Base-by-base conservation (phyloP, 2,329 filamentous ascomycete species). In the Allantophomopsis cytisporea region DNA sequence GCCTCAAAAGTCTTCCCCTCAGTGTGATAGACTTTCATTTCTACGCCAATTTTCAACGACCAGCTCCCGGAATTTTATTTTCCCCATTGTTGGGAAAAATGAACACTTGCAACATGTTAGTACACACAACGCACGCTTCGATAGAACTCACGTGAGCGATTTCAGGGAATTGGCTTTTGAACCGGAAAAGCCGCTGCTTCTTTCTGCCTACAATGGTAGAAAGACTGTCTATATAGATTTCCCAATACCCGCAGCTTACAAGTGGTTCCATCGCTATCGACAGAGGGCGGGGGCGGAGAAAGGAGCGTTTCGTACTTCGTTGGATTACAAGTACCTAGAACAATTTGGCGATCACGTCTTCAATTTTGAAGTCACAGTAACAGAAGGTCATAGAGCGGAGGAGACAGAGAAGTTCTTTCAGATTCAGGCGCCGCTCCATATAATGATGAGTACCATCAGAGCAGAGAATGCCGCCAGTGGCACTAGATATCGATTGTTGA, bases 91-190 rank as follows among this genome's bases (percentile, higher is more conserved):
- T 10, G 8, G 3, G 10, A 3, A 4, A 28, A 28, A 28, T 12
- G 10, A 28, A 28, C 23, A 28, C 23, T 28, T 28, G 23, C 23
- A 28, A 28, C 4, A 8, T 12, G 23, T 28, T 8, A 28, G 23
- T 4, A 28, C 23, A 28, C 23, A 28, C 23, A 12, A 3, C 5
- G 10, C 23, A 28, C 23, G 23, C 23, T 37, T 53, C 23, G 39
- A 43, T 8, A 13, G 37, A n/a, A 37, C 53, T 12, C 51, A 49
- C 39, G 43, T 73, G 35, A 52, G 62, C 2, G 44, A 50, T 12
- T 83, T 83, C 50, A 67, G 64, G 18, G 47, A 62, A n/a, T 46
- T 58, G 30, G 75, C 67, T 30, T 76, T 80, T 50, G 45, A 52
- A 2, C 61, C 68, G 1, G 64, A 70, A 36, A 58, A 54, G 14